Conservation (phyloP, 129 eudicot species). For the Glebionis coronaria region DNA sequence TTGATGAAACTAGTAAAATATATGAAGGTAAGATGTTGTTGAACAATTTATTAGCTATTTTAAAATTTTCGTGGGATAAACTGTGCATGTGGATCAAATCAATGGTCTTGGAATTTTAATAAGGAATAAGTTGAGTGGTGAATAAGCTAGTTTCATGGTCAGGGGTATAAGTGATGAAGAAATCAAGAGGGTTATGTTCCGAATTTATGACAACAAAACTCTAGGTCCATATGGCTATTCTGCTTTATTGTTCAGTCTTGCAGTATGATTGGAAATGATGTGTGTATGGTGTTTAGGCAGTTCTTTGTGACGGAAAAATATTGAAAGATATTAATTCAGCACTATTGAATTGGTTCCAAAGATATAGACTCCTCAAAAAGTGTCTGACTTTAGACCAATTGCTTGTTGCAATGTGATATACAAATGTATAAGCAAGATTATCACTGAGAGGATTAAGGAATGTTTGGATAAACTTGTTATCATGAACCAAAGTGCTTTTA, state of each 20-base stretch:
- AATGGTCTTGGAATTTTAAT: neutral
- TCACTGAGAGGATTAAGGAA: neutral
- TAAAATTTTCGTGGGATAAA: neutral
- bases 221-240: neutral
- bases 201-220: neutral
- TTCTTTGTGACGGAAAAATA: neutral
- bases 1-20: neutral
- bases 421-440: neutral
- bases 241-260: neutral
- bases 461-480: neutral
- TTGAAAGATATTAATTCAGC: neutral
- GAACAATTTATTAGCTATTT: neutral
- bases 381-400: neutral
- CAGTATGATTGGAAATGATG: neutral
- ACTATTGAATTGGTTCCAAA: neutral
- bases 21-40: neutral
- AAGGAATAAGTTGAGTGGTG: neutral
- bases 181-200: neutral
- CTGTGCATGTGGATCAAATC: neutral
- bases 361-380: neutral
- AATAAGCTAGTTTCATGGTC: neutral
- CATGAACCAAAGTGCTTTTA: neutral
- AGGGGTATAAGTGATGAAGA: neutral
- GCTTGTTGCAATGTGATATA: neutral
- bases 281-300: neutral